Base-by-base conservation (phyloP, 225 moss, liverwort and hornwort species). In the Pseudisothecium myosuroides region DNA sequence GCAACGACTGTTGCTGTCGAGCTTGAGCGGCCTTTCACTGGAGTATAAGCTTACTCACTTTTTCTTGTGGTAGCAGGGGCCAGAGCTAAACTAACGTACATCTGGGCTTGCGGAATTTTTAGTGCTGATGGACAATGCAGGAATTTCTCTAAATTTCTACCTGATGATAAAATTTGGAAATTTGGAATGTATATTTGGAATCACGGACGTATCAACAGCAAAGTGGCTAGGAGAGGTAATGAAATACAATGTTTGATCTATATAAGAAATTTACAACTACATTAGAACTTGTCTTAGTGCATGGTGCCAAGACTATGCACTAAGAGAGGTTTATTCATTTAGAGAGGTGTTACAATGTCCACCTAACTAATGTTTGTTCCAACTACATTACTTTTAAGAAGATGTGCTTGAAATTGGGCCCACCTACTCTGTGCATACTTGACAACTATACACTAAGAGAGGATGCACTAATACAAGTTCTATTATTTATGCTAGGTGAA, bases 191-290 rank as follows among this genome's bases (percentile, higher is more conserved):
- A 14, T 21, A 76, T 21, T 12, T 50, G 32, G 21, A 50, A 34
- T 34, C 10, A 13, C 0, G 2, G 50, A 52, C 34, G 14, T 52
- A n/a, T n/a, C n/a, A n/a, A n/a, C n/a, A n/a, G n/a, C 7, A 0
- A 9, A 14, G 3, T 13, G 9, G 13, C 1, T 5, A 5, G 4
- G 52, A 14, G 13, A 14, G 9, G 10, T 72, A 3, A 10, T 15
- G 16, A 5, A 72, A 12, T 45, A 50, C 4, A 20, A 76, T 2
- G 0, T 6, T 52, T 52, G 52, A 76, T 21, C 9, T 54, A 14
- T 76, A 36, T 14, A 52, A 76, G 21, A 54, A 77, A 77, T 54
- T 77, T 77, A 36, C 14, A 54, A 36, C n/a, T n/a, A n/a, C n/a
- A n/a, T n/a, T n/a, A n/a, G n/a, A n/a, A n/a, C n/a, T n/a, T n/a